Evolutionary conservation across 306 rosid genomes (phyloP).

Genomic region (Albizia julibrissin): DNA sequence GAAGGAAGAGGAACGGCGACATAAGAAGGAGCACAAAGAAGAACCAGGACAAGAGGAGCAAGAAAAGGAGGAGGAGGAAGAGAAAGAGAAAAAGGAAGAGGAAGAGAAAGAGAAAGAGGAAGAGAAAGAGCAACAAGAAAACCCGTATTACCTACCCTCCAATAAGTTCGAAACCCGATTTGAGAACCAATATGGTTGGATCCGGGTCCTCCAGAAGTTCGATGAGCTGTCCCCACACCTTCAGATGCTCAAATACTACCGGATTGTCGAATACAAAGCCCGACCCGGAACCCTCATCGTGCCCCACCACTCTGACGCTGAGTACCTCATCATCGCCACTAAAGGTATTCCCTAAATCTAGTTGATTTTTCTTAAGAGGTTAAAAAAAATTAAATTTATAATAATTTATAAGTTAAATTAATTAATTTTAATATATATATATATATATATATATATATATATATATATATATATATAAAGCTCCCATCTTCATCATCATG

Average conservation of each 20-base stretch:
- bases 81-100: background rate
- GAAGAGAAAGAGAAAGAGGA: background rate
- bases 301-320: constrained; percentile 40
- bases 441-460: too few species aligned
- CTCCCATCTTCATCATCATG: too few species aligned
- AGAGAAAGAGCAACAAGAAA: background rate
- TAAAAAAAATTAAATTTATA: too few species aligned
- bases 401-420: too few species aligned
- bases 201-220: constrained; percentile 28
- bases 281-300: constrained; percentile 32
- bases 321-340: constrained; percentile 14
- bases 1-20: background rate
- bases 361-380: too few species aligned
- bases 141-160: constrained; percentile 30
- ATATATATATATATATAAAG: too few species aligned
- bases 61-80: too few species aligned
- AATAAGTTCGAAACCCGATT: background rate
- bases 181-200: constrained; percentile 21
- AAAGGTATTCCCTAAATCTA: too few species aligned
- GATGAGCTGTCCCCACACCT: background rate
- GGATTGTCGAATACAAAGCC: background rate
- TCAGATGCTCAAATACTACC: constrained; percentile 20
- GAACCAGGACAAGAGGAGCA: background rate
- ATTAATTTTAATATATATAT: too few species aligned
- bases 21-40: background rate